Base-by-base conservation (phyloP, 2,329 filamentous ascomycete species). In the Pseudocercospora cruenta region DNA sequence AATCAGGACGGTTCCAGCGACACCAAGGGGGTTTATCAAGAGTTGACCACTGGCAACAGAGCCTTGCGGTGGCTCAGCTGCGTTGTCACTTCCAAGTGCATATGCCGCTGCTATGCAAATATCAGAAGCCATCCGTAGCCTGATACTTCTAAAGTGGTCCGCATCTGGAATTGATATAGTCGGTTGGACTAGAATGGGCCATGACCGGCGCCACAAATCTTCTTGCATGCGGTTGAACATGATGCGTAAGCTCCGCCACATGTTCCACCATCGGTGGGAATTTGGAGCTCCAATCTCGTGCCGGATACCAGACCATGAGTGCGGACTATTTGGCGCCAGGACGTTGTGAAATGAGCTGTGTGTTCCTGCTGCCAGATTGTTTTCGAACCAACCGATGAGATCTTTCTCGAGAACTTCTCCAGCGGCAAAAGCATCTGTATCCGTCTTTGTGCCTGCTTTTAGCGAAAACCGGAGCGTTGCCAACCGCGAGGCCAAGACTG, bases 201-300 rank as follows among this genome's bases (percentile, higher is more conserved):
- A 68, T 28, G 69, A 71, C 9, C 68, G 58, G 24, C 69, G 64
- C 58, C 58, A 68, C 21, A 71, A 9, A 3, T 63, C 68, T 55
- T 71, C 68, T 55, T 69, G 66, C 16, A 60, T 58, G 9, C 69
- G 62, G 39, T 66, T 67, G 8, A 71, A 54, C 8, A 67, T 14
- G 28, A 71, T 67, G 4, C 62, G 55, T 8, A 67, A 49, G 21
- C 28, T 36, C 22, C 68, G 65, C 63, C 66, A 70, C 24, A 65
- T 19, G 61, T 71, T 70, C 68, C 69, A 69, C 19, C 54, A 33
- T 45, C 62, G 22, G 31, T 58, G 51, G 4, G 57, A 53, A 33
- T 67, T 60, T 19, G 66, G 64, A 5, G 43, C 53, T n/a, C 36
- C 26, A 22, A 66, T 66, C 8, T 67, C 68, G 36, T 70, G 66